These are phyloP conservation scores for Paraphaeosphaeria minitans DNA, from an alignment of 2,329 filamentous ascomycete genomes.

Conservation along the genomic window DNA sequence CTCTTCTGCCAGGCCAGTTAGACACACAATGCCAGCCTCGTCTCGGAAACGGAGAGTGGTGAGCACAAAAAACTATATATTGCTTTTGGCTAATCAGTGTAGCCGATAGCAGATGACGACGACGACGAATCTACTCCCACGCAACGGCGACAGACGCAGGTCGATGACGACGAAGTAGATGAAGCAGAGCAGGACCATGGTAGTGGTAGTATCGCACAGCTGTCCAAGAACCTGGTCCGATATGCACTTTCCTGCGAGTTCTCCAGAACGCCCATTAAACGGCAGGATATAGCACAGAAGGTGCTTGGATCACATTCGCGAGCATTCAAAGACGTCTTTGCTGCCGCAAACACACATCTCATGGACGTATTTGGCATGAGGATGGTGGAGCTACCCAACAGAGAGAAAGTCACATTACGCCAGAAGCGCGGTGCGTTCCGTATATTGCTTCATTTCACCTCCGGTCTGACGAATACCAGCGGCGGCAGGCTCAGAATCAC, in stretches of 20 bases:
- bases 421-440: conserved; percentile 71
- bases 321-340: conserved; percentile 78
- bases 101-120: conserved; percentile 25
- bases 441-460: background rate
- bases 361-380: conserved; percentile 85
- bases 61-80: background rate
- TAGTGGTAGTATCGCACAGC: conserved; percentile 46
- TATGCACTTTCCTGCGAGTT: conserved; percentile 66
- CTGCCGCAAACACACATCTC: conserved; percentile 74
- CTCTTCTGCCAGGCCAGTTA: background rate
- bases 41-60: conserved; percentile 21
- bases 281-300: conserved; percentile 63
- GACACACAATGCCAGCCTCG: conserved; percentile 14
- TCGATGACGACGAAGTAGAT: conserved; percentile 24
- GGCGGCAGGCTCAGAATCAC: conserved; percentile 59
- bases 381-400: conserved; percentile 78
- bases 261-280: conserved; percentile 61
- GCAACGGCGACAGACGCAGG: conserved; percentile 23
- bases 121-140: conserved; percentile 21
- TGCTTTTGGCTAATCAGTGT: background rate
- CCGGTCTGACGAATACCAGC: conserved; percentile 36
- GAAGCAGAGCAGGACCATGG: conserved; percentile 22
- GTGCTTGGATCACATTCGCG: conserved; percentile 73
- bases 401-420: conserved; percentile 79
- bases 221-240: conserved; percentile 67